A percentile compares a stretch with the other conserved stretches of the same genome.
Evolutionary conservation across 1,284 basidiomycete genomes (phyloP).

Genomic region (Ganoderma resinaceum): DNA sequence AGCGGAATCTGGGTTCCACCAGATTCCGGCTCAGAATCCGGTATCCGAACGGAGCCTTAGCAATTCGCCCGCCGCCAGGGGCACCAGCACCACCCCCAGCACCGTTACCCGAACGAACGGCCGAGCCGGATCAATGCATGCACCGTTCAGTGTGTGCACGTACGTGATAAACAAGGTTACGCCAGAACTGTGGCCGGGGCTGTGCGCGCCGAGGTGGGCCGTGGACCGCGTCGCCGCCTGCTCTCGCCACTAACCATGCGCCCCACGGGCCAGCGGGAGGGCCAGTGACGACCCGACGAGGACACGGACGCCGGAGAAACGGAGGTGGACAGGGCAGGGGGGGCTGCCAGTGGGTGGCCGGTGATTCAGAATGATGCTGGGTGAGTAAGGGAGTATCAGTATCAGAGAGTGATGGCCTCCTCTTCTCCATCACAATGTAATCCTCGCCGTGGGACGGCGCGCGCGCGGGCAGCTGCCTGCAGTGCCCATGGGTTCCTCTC

Average conservation of each 20-base stretch:
- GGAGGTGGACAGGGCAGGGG: background rate
- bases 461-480: slow-evolving; percentile 3
- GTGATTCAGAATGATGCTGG: background rate
- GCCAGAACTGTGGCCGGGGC: background rate
- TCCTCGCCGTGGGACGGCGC: slow-evolving; percentile 28
- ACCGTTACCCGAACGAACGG: background rate
- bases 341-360: background rate
- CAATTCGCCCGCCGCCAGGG: slow-evolving; percentile 1
- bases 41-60: background rate
- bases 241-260: background rate
- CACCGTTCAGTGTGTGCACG: no score
- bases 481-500: slow-evolving; percentile 12
- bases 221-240: background rate
- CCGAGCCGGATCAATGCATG: background rate
- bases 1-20: no score
- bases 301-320: background rate
- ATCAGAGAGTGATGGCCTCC: slow-evolving; percentile 19
- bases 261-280: no score
- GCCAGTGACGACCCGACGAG: background rate
- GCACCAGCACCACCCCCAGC: background rate
- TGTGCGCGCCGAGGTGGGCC: background rate
- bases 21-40: no score
- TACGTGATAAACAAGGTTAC: background rate
- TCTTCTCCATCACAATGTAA: slow-evolving; percentile 28
- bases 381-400: slow-evolving; percentile 1